Conservation (phyloP, 2,329 filamentous ascomycete genomes). For the Fusarium sambucinum region DNA sequence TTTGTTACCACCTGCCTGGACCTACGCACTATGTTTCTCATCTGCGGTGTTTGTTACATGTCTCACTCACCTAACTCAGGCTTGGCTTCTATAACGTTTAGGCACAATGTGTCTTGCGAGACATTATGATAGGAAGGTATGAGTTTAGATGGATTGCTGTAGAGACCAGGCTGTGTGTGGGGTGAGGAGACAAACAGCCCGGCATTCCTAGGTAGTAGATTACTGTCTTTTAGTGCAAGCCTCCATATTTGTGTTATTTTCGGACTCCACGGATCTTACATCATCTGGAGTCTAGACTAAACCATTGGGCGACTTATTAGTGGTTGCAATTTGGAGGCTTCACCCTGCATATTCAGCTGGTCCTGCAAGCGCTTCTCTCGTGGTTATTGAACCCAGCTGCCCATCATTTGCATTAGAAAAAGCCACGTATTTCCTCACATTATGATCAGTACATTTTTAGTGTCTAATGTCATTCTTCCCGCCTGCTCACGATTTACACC, state of each 20-base stretch:
- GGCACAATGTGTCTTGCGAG: neutral
- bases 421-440: neutral
- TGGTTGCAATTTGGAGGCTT: neutral
- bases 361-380: neutral
- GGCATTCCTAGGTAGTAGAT: neutral
- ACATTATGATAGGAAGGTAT: neutral
- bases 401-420: neutral
- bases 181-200: neutral
- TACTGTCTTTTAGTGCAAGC: neutral
- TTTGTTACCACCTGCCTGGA: neutral
- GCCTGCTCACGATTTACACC: neutral
- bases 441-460: no score
- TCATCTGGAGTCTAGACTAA: neutral
- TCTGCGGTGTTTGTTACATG: neutral
- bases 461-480: neutral
- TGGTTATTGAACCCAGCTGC: neutral
- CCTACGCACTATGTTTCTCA: neutral
- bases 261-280: neutral
- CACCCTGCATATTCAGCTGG: constrained; percentile 2
- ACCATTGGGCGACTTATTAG: neutral
- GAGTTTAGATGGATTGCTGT: neutral
- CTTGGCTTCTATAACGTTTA: neutral
- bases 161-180: neutral
- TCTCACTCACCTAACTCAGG: neutral
- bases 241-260: neutral